A percentile compares a stretch with the other conserved stretches of the same genome.
Conservation (phyloP, 2,329 filamentous ascomycete species). For the Nemania abortiva region DNA sequence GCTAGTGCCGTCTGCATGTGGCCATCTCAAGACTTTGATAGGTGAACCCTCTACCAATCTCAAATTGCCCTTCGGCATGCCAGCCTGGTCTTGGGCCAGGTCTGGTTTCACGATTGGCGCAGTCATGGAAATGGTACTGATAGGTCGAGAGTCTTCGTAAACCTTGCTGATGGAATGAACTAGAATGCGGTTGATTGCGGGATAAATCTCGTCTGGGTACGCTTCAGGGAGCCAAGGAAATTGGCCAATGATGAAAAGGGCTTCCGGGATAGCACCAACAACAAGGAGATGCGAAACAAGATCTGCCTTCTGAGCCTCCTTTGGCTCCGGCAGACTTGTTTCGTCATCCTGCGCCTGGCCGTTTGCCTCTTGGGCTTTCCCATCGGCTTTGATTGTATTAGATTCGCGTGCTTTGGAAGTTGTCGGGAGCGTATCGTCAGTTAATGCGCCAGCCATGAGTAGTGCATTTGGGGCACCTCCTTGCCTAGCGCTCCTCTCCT, state of each 20-base stretch:
- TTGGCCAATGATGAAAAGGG: slow-evolving; percentile 89
- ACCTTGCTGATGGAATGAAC: slow-evolving; percentile 85
- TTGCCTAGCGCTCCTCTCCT: slow-evolving; percentile 76
- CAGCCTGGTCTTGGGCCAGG: slow-evolving; percentile 70
- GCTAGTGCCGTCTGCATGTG: slow-evolving; percentile 82
- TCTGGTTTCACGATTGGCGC: slow-evolving; percentile 54
- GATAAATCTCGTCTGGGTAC: slow-evolving; percentile 83
- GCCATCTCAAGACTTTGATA: slow-evolving; percentile 83
- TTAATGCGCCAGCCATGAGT: slow-evolving; percentile 85
- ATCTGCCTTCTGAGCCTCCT: slow-evolving; percentile 84
- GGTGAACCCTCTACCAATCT: slow-evolving; percentile 69
- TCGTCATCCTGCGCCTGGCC: slow-evolving; percentile 62
- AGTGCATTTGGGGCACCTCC: slow-evolving; percentile 85
- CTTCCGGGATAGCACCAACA: slow-evolving; percentile 92
- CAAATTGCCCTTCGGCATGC: slow-evolving; percentile 76
- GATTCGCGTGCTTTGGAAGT: slow-evolving; percentile 65
- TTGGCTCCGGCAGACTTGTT: slow-evolving; percentile 73
- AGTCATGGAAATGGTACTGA: slow-evolving; percentile 51
- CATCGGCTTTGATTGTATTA: slow-evolving; percentile 62
- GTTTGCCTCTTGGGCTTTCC: slow-evolving; percentile 61
- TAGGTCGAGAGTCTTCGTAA: slow-evolving; percentile 58
- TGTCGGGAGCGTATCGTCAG: slow-evolving; percentile 78
- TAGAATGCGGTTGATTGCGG: slow-evolving; percentile 83
- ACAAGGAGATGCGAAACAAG: slow-evolving; percentile 87
- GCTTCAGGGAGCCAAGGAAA: slow-evolving; percentile 93